Base-by-base conservation (phyloP, 208 protist genomes). In the Leishmania lainsoni region DNA sequence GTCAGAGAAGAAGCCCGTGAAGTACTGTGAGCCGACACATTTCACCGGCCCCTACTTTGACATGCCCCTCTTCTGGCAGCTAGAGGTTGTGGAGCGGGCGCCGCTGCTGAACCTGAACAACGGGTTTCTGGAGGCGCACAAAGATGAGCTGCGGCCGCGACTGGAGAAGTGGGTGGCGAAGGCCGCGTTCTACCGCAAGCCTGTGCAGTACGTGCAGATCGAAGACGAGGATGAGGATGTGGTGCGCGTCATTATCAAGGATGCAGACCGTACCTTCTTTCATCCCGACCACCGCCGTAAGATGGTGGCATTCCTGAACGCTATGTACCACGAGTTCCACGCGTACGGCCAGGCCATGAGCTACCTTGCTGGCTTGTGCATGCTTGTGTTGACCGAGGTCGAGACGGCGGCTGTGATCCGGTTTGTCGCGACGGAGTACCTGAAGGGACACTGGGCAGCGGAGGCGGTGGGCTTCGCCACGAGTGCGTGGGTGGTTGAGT, bases 231-330 rank as follows among this genome's bases (percentile, higher is more conserved):
- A 97, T 76, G 94, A 96, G 78, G 92, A 96, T 72, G 91, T 92
- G 61, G 86, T 95, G 86, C 94, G 94, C 29, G 93, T 97, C n/a
- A 97, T 97, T 63, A 97, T 97, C 81, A 97, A 97, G 78, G 94
- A 97, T 80, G 92, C 93, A 42, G 91, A 95, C 78, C 89, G 94
- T 56, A 97, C 92, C 76, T 97, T 97, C 84, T 94, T 95, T 68
- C 81, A 87, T 68, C 83, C 89, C 0, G 86, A 91, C 58, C 93
- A 97, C 85, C 91, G 93, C 58, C 68, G 77, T 20, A 96, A 96
- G 80, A 84, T 97, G 78, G 90, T 95, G 20, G 78, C 78, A 29
- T 96, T 96, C 73, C 83, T 97, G 49, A 78, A 93, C 82, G 92
- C 94, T 73, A 89, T 97, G 87, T 94, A 81, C 87, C 78, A 95